phyloP scores from a whole-genome alignment of 2,329 filamentous ascomycete genomes.

The Alternaria novae-zelandiae region DNA sequence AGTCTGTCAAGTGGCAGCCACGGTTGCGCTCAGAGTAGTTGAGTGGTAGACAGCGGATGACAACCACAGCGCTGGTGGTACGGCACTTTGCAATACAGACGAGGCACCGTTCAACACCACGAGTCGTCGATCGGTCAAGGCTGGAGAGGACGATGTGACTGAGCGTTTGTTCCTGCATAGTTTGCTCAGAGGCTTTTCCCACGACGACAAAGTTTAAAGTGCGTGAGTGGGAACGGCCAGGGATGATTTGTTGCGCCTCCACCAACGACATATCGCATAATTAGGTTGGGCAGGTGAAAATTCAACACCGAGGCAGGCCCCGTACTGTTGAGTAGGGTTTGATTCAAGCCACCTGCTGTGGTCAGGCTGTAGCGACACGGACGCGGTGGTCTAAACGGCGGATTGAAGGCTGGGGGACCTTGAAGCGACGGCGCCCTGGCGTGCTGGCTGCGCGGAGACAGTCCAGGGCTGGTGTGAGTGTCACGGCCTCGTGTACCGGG shows the following conservation, averaged over 20 bases:
- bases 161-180: slow-evolving; percentile 34
- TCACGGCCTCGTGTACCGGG: slow-evolving; percentile 28
- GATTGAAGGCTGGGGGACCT: slow-evolving; percentile 20
- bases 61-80: slow-evolving; percentile 23
- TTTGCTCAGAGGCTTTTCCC: slow-evolving; percentile 26
- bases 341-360: slow-evolving; percentile 6
- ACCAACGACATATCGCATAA: slow-evolving; percentile 24
- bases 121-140: slow-evolving; percentile 9
- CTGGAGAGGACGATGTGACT: slow-evolving; percentile 7
- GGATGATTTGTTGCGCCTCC: slow-evolving; percentile 25
- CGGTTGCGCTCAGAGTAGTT: slow-evolving; percentile 26
- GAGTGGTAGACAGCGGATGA: slow-evolving; percentile 26
- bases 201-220: slow-evolving; percentile 13
- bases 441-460: slow-evolving; percentile 4
- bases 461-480: slow-evolving; percentile 7
- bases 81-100: slow-evolving; percentile 12
- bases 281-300: slow-evolving; percentile 26
- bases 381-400: slow-evolving; percentile 19
- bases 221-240: slow-evolving; percentile 7
- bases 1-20: slow-evolving; percentile 32
- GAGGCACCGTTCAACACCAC: slow-evolving; percentile 10
- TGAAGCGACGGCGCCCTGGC: slow-evolving; percentile 21
- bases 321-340: slow-evolving; percentile 15
- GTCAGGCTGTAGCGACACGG: slow-evolving; percentile 19
- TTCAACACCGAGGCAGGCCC: slow-evolving; percentile 15